Conservation (phyloP, 768 basidiomycete genomes). For the Exidia glandulosa region DNA sequence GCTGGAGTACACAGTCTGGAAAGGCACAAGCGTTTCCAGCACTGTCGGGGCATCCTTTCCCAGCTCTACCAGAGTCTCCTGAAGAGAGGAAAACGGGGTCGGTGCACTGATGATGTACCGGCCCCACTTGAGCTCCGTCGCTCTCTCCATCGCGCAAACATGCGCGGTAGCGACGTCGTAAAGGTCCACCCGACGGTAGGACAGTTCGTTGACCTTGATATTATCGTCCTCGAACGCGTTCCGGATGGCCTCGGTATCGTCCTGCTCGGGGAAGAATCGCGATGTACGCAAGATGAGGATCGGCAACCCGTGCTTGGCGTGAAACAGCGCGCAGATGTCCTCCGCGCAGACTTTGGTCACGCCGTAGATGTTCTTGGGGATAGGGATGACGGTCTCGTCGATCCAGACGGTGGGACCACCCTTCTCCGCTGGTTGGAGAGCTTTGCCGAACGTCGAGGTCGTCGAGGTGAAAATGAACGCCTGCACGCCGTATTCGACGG, state of each 20-base stretch:
- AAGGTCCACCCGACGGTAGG: not conserved
- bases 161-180: not conserved
- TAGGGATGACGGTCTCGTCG: not conserved
- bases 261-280: not conserved
- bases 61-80: not conserved
- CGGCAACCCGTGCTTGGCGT: not conserved
- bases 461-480: not conserved
- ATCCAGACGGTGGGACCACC: not conserved
- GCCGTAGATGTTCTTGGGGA: slow-evolving; percentile 1
- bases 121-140: not conserved
- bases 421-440: not conserved
- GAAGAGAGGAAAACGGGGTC: not conserved
- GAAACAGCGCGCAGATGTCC: not conserved
- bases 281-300: not conserved
- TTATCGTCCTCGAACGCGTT: not conserved
- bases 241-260: not conserved
- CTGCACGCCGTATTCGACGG: not conserved
- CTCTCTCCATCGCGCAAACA: not conserved
- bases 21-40: not conserved
- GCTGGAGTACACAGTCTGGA: not conserved
- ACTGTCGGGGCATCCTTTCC: not conserved
- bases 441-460: not conserved
- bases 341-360: not conserved
- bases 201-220: not conserved
- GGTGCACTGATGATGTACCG: not conserved